Base-by-base conservation (phyloP, 1,139 yeast species). In the Kazachstania sp. region DNA sequence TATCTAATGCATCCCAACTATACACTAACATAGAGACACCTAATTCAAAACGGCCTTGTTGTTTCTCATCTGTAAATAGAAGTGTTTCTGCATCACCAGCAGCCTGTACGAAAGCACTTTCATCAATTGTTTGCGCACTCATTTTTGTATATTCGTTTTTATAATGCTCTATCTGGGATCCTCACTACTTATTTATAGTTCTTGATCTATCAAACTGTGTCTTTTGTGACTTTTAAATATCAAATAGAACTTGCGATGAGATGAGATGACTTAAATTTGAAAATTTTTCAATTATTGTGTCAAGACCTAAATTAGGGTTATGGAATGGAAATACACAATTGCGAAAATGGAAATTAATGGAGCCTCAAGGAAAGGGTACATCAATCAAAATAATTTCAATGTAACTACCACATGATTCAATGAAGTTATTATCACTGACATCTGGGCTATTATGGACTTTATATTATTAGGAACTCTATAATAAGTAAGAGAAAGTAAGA, bases 1-100 rank as follows among this genome's bases (percentile, higher is more conserved):
- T 83, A 45, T 78, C 75, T 48, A 92, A 72, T 41, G 86, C 92
- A 52, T 87, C 95, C 98, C 98, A 92, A 52, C 77, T 75, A 65
- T 88, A 79, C n/a, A 92, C 68, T 36, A 86, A 82, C 95, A 90
- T 84, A 43, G 96, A 83, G 1, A 86, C 92, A 9, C 96, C 97
- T n/a, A 92, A 74, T 66, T 90, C 97, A 59, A 92, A 88, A 55
- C 84, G 80, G 20, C 84, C 88, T 65, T 85, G 95, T 54, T 80
- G 83, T 55, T 75, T 78, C 48, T 75, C 81, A 53, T 84, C 82
- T 7, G 65, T 64, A 54, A 87, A 81, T 41, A 61, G 65, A 46
- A 87, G 70, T 18, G 72, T 67, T 7, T 60, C 54, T 12, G 66
- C 69, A 8, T 61, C 70, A 30, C 56, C 52, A 29, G 55, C 53